Percentiles rank a stretch among this genome's conserved stretches.
Conservation (phyloP, 2,329 filamentous ascomycete genomes). For the Alternaria sp. region DNA sequence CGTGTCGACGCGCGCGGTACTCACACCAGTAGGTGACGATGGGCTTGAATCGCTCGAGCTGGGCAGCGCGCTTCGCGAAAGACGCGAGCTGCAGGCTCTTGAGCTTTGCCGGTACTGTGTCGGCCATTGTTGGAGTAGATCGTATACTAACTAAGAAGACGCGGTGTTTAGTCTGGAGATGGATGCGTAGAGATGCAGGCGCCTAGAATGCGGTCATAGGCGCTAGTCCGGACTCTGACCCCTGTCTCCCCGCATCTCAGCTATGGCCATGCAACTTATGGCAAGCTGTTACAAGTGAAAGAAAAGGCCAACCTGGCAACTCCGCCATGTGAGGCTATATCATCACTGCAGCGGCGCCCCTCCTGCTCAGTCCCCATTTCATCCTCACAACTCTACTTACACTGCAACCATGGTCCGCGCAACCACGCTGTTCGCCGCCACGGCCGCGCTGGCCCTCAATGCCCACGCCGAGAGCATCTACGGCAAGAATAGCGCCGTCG, state of each 20-base stretch:
- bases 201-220: conserved; percentile 12
- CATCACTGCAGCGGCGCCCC: conserved; percentile 9
- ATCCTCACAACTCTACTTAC: conserved; percentile 1
- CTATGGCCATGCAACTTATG: conserved; percentile 9
- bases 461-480: conserved; percentile 77
- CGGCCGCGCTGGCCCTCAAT: conserved; percentile 70
- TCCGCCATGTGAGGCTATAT: conserved; percentile 20
- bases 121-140: conserved; percentile 65
- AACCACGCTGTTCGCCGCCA: conserved; percentile 56
- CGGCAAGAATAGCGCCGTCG: conserved; percentile 81
- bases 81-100: conserved; percentile 82
- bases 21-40: conserved; percentile 95
- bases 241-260: conserved; percentile 17
- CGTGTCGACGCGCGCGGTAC: conserved; percentile 44
- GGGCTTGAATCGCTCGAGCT: conserved; percentile 83
- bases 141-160: neutral
- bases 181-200: neutral
- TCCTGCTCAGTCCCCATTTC: conserved; percentile 10
- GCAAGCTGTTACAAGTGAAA: conserved; percentile 8
- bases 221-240: conserved; percentile 3
- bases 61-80: conserved; percentile 81
- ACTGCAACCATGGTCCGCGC: conserved; percentile 43
- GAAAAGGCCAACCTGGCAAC: conserved; percentile 21
- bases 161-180: neutral
- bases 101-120: conserved; percentile 72